Conservation (phyloP, 345 rosid species). For the Dipteronia dyeriana region DNA sequence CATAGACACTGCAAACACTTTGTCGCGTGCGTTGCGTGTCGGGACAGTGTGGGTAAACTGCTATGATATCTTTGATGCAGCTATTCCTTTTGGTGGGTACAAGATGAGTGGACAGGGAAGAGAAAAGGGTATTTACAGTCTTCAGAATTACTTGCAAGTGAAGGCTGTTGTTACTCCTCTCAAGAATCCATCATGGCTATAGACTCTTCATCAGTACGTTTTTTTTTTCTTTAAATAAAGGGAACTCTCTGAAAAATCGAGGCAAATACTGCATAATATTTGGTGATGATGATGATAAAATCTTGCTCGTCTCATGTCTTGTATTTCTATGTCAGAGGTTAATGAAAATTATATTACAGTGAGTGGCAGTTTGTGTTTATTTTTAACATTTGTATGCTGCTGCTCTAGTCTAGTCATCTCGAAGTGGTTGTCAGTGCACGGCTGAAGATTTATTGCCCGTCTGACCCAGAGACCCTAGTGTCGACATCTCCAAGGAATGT, state of each 20-base stretch:
- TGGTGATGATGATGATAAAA: conserved; percentile 9
- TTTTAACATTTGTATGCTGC: neutral
- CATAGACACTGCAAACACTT: conserved; percentile 72
- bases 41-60: conserved; percentile 90
- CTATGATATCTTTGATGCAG: conserved; percentile 73
- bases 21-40: conserved; percentile 64
- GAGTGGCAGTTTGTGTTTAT: neutral
- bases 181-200: conserved; percentile 90
- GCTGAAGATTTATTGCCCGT: too few relatives aligned
- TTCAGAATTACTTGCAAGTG: conserved; percentile 78
- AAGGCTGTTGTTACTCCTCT: conserved; percentile 88
- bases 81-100: conserved; percentile 91
- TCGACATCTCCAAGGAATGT: neutral
- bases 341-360: too few relatives aligned
- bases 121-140: conserved; percentile 85
- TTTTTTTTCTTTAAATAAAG: conserved; percentile 2
- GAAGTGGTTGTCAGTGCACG: too few relatives aligned
- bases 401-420: neutral
- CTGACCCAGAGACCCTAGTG: neutral
- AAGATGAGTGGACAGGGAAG: conserved; percentile 94
- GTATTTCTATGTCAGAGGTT: neutral
- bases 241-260: neutral
- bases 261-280: neutral
- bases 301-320: neutral
- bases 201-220: conserved; percentile 5